A percentile compares a stretch with the other conserved stretches of the same genome.
Conservation (phyloP, 345 rosid genomes). For the Balakata baccata region DNA sequence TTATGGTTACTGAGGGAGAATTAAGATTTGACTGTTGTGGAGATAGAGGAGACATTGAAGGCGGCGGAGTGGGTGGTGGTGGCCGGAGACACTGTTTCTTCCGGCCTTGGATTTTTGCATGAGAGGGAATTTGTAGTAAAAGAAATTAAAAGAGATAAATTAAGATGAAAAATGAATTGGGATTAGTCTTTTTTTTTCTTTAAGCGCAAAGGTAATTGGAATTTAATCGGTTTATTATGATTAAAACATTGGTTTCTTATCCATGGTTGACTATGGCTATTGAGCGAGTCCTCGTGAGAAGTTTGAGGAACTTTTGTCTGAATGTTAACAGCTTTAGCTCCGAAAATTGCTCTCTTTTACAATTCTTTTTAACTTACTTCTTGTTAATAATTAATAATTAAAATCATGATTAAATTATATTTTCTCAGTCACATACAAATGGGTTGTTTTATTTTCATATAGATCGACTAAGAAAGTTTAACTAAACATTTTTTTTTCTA, state of each 20-base stretch:
- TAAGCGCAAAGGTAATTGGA: conserved; percentile 1
- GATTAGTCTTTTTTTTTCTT: background rate
- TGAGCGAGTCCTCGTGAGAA: conserved; percentile 50
- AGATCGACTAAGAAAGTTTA: too few relatives aligned
- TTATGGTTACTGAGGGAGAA: conserved; percentile 47
- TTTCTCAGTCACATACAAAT: too few relatives aligned
- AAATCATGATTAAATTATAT: too few relatives aligned
- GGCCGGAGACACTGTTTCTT: conserved; percentile 48
- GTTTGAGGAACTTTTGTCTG: conserved; percentile 25
- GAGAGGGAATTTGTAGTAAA: conserved; percentile 2
- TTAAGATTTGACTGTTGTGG: conserved; percentile 9
- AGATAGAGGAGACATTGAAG: conserved; percentile 34
- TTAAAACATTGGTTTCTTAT: conserved; percentile 23
- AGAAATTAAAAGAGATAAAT: background rate
- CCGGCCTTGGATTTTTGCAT: conserved; percentile 46
- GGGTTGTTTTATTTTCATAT: too few relatives aligned
- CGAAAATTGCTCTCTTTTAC: conserved; percentile 6
- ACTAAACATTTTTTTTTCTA: too few relatives aligned
- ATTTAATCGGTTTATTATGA: background rate
- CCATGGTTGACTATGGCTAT: conserved; percentile 26
- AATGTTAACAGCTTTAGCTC: conserved; percentile 3
- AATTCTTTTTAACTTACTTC: background rate
- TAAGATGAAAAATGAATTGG: background rate
- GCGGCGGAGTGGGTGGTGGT: background rate
- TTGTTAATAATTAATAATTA: too few relatives aligned